Evolutionary conservation across 306 rosid species (phyloP).

Genomic region (Luffa aegyptiaca): DNA sequence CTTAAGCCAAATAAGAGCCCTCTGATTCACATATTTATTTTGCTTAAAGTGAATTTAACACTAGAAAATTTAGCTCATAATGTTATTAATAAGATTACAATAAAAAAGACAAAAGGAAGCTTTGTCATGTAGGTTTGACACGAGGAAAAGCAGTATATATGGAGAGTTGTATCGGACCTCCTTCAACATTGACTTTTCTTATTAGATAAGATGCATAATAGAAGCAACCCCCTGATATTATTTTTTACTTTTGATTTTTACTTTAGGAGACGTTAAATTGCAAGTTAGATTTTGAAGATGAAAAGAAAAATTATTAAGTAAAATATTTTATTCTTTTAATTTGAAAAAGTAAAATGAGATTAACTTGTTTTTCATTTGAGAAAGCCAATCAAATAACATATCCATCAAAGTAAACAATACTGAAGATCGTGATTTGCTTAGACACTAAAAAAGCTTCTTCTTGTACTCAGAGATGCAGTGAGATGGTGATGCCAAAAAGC

Average conservation of each 20-base stretch:
- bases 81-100: not conserved
- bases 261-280: no score
- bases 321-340: not conserved
- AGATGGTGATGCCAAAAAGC: slow-evolving; percentile 29
- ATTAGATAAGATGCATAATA: not conserved
- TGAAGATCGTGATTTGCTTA: not conserved
- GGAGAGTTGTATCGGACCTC: not conserved
- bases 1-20: not conserved
- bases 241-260: not conserved
- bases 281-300: not conserved
- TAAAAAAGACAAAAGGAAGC: not conserved
- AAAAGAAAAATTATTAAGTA: not conserved
- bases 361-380: not conserved
- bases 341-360: not conserved
- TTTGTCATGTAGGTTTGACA: not conserved
- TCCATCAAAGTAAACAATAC: not conserved
- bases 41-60: not conserved
- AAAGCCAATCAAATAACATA: not conserved
- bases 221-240: no score
- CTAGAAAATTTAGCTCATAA: not conserved
- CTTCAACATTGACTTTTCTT: not conserved
- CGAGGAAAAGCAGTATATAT: not conserved
- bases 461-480: slow-evolving; percentile 32
- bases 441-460: not conserved
- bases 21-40: not conserved